Evolutionary conservation across 23 red algal genomes (phyloP).

Genomic region (Cyanidiococcus yangmingshanensis): DNA sequence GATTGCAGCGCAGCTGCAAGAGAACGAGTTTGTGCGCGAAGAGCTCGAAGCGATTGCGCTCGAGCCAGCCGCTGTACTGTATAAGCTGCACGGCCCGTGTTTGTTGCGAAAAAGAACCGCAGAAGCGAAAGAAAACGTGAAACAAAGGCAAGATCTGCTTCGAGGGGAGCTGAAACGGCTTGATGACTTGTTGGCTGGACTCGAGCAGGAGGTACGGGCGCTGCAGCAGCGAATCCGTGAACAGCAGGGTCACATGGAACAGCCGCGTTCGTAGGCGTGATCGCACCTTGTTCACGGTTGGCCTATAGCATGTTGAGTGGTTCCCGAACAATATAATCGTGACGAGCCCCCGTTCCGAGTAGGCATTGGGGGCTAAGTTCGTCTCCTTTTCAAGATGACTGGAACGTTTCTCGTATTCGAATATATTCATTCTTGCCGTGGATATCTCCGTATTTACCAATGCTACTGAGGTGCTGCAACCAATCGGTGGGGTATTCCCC

Average conservation of each 20-base stretch:
- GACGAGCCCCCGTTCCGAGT: too few species aligned
- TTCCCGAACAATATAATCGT: too few species aligned
- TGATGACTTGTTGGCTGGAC: background rate
- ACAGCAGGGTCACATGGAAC: background rate
- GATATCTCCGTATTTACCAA: too few species aligned
- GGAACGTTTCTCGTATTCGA: too few species aligned
- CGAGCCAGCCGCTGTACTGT: background rate
- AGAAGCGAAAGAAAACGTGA: background rate
- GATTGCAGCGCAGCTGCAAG: background rate
- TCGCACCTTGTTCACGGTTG: too few species aligned
- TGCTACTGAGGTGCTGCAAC: too few species aligned
- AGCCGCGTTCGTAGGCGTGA: too few species aligned
- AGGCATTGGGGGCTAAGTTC: too few species aligned
- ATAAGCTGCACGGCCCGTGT: conserved; percentile 1
- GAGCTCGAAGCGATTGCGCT: background rate
- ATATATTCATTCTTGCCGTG: too few species aligned
- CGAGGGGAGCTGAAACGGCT: background rate
- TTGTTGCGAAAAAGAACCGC: background rate
- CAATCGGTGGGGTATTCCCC: too few species aligned
- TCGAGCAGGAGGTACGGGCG: background rate
- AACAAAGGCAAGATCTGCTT: background rate
- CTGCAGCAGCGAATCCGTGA: background rate
- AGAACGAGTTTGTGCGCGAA: conserved; percentile 5
- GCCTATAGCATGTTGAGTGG: too few species aligned
- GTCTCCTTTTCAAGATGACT: too few species aligned